Percentiles rank a stretch among this genome's conserved stretches.
Evolutionary conservation across 495 filamentous ascomycete species (phyloP).

Genomic region (Lasiosphaeriaceae sp.): DNA sequence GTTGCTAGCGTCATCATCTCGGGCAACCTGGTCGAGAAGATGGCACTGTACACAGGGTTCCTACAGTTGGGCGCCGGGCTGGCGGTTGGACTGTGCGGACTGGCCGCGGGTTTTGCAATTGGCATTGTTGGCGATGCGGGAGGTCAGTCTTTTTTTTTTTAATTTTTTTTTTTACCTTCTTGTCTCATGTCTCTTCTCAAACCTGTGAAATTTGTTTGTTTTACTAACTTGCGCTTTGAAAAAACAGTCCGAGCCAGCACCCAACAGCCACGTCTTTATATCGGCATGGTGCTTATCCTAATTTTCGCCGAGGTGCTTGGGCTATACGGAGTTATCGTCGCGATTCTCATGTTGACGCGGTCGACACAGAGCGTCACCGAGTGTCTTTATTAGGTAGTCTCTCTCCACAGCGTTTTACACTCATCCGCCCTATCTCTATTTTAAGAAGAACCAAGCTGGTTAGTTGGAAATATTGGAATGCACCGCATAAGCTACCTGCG

Average conservation of each 20-base stretch:
- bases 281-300: constrained; percentile 91
- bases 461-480: too few species aligned
- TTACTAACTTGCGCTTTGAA: too few species aligned
- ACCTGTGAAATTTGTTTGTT: neutral
- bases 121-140: constrained; percentile 88
- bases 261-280: constrained; percentile 82
- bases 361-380: constrained; percentile 30
- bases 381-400: constrained; percentile 32
- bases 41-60: constrained; percentile 44
- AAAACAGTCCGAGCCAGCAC: constrained; percentile 72
- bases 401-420: too few species aligned
- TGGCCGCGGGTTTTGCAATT: constrained; percentile 87
- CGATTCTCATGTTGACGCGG: constrained; percentile 40
- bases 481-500: too few species aligned
- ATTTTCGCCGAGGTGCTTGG: constrained; percentile 93
- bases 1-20: constrained; percentile 47
- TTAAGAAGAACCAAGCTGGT: too few species aligned
- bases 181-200: neutral
- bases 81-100: constrained; percentile 49
- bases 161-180: neutral
- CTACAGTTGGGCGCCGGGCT: constrained; percentile 45
- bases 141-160: constrained; percentile 20
- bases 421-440: too few species aligned
- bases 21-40: constrained; percentile 38
- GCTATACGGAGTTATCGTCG: constrained; percentile 47